A percentile compares a stretch with the other conserved stretches of the same genome.
Evolutionary conservation across 768 basidiomycete species (phyloP).

Genomic region (Mycena rosella): DNA sequence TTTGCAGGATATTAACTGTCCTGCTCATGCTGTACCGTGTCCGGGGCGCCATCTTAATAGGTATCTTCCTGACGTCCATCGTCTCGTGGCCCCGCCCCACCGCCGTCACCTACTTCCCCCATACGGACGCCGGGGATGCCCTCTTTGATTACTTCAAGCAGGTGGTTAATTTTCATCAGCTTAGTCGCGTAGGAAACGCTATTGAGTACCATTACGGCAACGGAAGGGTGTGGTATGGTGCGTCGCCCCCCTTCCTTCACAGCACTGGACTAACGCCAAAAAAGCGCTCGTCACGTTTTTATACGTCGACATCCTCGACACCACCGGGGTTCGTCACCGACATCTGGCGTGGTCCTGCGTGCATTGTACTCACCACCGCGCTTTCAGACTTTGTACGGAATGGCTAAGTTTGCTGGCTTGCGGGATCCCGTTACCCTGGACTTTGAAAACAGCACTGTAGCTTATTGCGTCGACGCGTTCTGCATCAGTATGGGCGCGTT

Average conservation of each 20-base stretch:
- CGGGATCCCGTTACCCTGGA: slow-evolving; percentile 88
- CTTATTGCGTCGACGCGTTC: slow-evolving; percentile 88
- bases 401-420: slow-evolving; percentile 93
- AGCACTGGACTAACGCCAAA: too few species aligned
- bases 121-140: slow-evolving; percentile 73
- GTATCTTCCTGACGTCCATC: slow-evolving; percentile 87
- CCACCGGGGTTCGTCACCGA: too few species aligned
- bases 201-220: slow-evolving; percentile 73
- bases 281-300: slow-evolving; percentile 84
- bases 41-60: slow-evolving; percentile 85
- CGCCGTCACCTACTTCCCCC: slow-evolving; percentile 84
- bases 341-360: too few species aligned
- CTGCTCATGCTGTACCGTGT: slow-evolving; percentile 88
- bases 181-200: slow-evolving; percentile 72
- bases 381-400: slow-evolving; percentile 89
- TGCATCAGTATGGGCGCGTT: slow-evolving; percentile 85
- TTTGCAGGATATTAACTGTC: slow-evolving; percentile 74
- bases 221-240: slow-evolving; percentile 83
- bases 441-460: slow-evolving; percentile 86
- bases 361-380: too few species aligned
- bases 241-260: not conserved
- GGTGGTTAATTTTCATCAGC: slow-evolving; percentile 79
- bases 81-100: slow-evolving; percentile 90
- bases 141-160: slow-evolving; percentile 89
- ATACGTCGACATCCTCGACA: slow-evolving; percentile 88